Evolutionary conservation across 768 basidiomycete genomes (phyloP).

Genomic region (Psilocybe subaeruginosa): DNA sequence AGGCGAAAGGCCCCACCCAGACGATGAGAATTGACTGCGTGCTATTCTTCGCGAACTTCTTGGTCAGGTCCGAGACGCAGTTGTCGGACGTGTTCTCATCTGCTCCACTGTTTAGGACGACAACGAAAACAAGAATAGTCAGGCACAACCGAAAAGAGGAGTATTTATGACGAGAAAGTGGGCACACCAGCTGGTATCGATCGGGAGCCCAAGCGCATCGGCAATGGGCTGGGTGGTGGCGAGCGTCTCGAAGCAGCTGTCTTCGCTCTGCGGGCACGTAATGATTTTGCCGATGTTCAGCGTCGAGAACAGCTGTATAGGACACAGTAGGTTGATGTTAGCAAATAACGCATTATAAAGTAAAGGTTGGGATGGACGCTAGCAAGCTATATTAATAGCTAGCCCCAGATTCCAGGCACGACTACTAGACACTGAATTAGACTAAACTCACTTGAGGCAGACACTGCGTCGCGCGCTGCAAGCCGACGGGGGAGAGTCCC

Average conservation of each 20-base stretch:
- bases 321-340: too few species aligned
- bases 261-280: slow-evolving; percentile 25
- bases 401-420: too few species aligned
- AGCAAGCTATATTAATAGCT: too few species aligned
- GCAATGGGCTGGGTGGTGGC: slow-evolving; percentile 27
- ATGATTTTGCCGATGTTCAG: slow-evolving; percentile 30
- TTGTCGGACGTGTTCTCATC: slow-evolving; percentile 29
- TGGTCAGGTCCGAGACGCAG: slow-evolving; percentile 24
- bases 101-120: slow-evolving; percentile 19
- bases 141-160: too few species aligned
- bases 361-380: too few species aligned
- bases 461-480: slow-evolving; percentile 24
- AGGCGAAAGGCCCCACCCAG: slow-evolving; percentile 17
- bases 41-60: slow-evolving; percentile 26
- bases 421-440: too few species aligned
- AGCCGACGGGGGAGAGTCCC: slow-evolving; percentile 26
- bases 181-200: slow-evolving; percentile 26
- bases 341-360: neutral
- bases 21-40: slow-evolving; percentile 25
- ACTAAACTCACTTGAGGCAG: slow-evolving; percentile 22
- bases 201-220: slow-evolving; percentile 23
- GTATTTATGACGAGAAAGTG: neutral
- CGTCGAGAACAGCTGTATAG: slow-evolving; percentile 19
- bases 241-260: slow-evolving; percentile 26
- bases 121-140: neutral